Evolutionary conservation across 2,329 filamentous ascomycete genomes (phyloP).

Genomic region (Tolypocladium pustulatum): DNA sequence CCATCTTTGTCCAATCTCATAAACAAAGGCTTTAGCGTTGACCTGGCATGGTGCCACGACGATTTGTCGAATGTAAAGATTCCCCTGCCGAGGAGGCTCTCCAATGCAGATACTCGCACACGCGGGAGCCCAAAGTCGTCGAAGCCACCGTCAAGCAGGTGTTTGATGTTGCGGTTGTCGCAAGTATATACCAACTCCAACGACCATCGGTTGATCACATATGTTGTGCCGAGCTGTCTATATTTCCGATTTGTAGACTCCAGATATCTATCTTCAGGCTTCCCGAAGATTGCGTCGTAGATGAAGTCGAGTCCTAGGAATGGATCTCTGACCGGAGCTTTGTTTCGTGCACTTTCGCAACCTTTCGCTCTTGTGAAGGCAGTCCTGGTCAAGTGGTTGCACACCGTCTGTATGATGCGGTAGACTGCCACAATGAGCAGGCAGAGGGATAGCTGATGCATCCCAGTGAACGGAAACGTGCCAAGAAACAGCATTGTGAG

Average conservation of each 20-base stretch:
- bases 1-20: conserved; percentile 19
- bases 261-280: conserved; percentile 15
- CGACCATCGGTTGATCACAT: conserved; percentile 19
- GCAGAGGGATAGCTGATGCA: neutral
- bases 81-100: conserved; percentile 29
- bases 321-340: conserved; percentile 17
- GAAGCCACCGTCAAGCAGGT: conserved; percentile 41
- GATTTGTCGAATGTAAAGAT: conserved; percentile 39
- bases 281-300: conserved; percentile 16
- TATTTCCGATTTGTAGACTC: conserved; percentile 16
- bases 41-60: conserved; percentile 33
- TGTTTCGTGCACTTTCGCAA: conserved; percentile 12
- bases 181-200: conserved; percentile 23
- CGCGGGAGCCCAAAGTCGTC: conserved; percentile 34
- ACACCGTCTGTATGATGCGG: conserved; percentile 6
- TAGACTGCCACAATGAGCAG: conserved; percentile 9
- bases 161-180: conserved; percentile 43
- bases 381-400: conserved; percentile 7
- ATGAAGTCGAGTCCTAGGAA: conserved; percentile 24
- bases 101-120: conserved; percentile 24
- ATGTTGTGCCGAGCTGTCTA: conserved; percentile 19
- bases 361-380: conserved; percentile 9
- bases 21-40: conserved; percentile 22
- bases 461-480: neutral
- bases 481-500: neutral